A percentile compares a stretch with the other conserved stretches of the same genome.
phyloP scores from a whole-genome alignment of 2,329 filamentous ascomycete genomes.

The Botryotinia narcissicola region DNA sequence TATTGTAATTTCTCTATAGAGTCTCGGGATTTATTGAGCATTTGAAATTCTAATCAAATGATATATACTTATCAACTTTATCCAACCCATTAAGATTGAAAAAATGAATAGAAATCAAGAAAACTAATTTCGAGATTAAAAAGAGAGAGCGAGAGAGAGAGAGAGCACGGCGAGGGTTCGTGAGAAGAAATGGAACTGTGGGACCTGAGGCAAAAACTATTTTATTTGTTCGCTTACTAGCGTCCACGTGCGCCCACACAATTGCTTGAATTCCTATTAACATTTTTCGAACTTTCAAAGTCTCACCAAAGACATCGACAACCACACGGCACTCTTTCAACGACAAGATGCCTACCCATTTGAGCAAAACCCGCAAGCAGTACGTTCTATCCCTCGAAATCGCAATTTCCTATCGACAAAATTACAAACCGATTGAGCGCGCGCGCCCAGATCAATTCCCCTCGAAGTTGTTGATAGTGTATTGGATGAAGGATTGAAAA shows the following conservation, averaged over 20 bases:
- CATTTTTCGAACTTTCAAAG: background rate
- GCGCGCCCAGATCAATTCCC: constrained; percentile 10
- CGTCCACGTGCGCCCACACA: constrained; percentile 12
- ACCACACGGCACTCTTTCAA: constrained; percentile 34
- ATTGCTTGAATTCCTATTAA: constrained; percentile 2
- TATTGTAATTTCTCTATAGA: background rate
- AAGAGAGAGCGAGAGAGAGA: too few relatives aligned
- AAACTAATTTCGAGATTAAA: background rate
- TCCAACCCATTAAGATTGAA: background rate
- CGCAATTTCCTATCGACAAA: constrained; percentile 16
- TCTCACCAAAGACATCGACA: constrained; percentile 25
- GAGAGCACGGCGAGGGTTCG: background rate
- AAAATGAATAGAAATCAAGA: background rate
- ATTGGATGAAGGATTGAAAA: constrained; percentile 8
- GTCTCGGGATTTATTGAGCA: background rate
- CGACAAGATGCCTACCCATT: constrained; percentile 70
- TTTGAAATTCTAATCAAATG: background rate
- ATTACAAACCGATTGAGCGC: constrained; percentile 14
- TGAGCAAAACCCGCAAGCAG: constrained; percentile 76
- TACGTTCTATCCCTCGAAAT: constrained; percentile 46
- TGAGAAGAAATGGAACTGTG: background rate
- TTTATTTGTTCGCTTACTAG: constrained; percentile 18
- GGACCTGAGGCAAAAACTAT: background rate
- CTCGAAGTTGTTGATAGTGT: constrained; percentile 4
- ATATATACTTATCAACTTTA: background rate